Evolutionary conservation across 2,329 filamentous ascomycete species (phyloP), one percentile per base, ranked within the genome.

Genomic region (Aspergillus sp.): DNA sequence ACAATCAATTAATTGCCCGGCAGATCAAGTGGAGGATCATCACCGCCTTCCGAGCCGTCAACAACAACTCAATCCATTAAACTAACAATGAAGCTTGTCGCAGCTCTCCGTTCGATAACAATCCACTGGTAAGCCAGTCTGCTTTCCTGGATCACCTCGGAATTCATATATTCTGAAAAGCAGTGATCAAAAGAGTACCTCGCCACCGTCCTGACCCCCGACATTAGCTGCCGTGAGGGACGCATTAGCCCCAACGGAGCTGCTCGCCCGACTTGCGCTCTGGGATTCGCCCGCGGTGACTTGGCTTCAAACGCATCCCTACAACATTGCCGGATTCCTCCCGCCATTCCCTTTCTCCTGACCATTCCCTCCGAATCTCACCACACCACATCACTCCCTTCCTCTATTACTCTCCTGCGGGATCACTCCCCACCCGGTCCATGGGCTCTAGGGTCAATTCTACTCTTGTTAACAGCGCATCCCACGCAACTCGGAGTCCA

Each of bases 401-500:
- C 15, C 4, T 17, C 6, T 13, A n/a, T 32, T 11, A 3, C 13
- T 8, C 30, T 23, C 3, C 17, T 25, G 8, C 21, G 39, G 32
- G 15, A 13, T 36, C 25, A 17, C 32, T 41, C 23, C 30, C 25
- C 10, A 44, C 59, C 61, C 56, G 57, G 70, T 72, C 66, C 60
- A 75, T 74, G 73, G 69, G 71, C 66, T 61, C 67, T 71, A 63
- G 58, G 66, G 62, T 67, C 65, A 60, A 54, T 56, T 48, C 54
- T 49, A 32, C 57, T 54, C 63, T 62, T 63, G 44, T 62, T 48
- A 61, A 66, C 61, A 38, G 32, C 54, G 59, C 64, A 59, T 64
- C 70, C 62, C 49, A 68, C 67, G 61, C 64, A 64, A 73, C 62
- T 66, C 70, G 73, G 69, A 74, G 75, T 86, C 83, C 80, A 91